Conservation (phyloP, 176 grass and related monocot genomes). For the Raddia distichophylla region DNA sequence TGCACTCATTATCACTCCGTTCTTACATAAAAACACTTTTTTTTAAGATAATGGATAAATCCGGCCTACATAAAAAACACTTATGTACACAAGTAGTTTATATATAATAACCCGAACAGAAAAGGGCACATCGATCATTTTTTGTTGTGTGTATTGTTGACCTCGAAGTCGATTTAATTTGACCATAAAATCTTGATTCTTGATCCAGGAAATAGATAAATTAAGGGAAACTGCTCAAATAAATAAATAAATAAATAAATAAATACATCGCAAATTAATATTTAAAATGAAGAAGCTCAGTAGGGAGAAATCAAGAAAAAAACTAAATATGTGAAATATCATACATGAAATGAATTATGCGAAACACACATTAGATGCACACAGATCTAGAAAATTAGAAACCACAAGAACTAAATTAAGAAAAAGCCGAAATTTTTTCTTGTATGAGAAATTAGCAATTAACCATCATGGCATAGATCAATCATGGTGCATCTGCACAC, state of each 20-base stretch:
- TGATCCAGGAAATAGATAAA: background rate
- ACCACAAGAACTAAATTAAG: background rate
- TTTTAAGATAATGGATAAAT: no score
- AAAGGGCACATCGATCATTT: background rate
- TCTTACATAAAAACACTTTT: background rate
- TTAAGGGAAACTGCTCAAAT: background rate
- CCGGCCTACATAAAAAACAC: no score
- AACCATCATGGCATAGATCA: background rate
- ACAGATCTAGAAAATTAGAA: conserved; percentile 22
- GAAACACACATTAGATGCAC: background rate
- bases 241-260: background rate
- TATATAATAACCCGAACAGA: background rate
- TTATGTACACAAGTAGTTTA: background rate
- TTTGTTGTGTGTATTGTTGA: background rate
- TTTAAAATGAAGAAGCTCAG: background rate
- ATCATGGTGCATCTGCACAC: background rate
- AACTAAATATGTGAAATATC: background rate
- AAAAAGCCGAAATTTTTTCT: background rate
- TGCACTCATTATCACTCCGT: background rate
- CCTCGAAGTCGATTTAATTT: background rate
- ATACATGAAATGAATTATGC: background rate
- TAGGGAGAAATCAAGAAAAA: background rate
- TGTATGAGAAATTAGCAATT: background rate
- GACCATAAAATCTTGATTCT: background rate
- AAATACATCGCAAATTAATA: background rate